Evolutionary conservation across 257 asterid genomes (phyloP), one percentile per base, ranked within the genome.

Genomic region (Gentiana macrophylla): DNA sequence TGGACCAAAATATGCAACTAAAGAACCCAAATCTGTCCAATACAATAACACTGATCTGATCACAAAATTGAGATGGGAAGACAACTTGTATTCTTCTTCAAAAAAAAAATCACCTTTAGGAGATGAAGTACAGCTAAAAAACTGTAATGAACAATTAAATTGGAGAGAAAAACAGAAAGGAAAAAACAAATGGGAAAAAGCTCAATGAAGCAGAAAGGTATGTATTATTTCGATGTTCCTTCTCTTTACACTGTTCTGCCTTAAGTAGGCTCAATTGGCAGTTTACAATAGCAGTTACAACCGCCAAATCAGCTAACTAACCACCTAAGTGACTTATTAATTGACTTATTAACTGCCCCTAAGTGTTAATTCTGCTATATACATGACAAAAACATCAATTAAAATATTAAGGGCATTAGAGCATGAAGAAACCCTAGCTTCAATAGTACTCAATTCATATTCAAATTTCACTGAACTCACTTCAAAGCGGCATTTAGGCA

Each of bases 361-460:
- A 1, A 32, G 50, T 32, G 7, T 35, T 50, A 51, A 4, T 32
- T 24, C 24, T 24, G 24, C 24, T 13, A 32, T 12, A 41, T 52
- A 44, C 2, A 10, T 3, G 52, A 4, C 4, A 13, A 36, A 6
- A 35, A 1, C 37, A 35, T 6, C 4, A 8, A 50, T 6, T 8
- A 52, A 11, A 37, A 5, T 4, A 52, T 13, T n/a, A 11, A 50
- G 35, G 15, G 45, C 45, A 32, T 8, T 35, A 35, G 37, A 35
- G 32, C 34, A 66, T 47, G 33, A 37, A 57, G 24, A 49, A 70
- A 63, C 67, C 67, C 74, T 70, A 59, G 43, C 38, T 60, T 8
- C 34, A 32, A 32, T 53, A 50, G 45, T 33, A 49, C 59, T 50
- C 41, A 37, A 50, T 44, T 15, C 2, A n/a, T 11, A 47, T 32